These are phyloP conservation scores for Henningerozyma blattae DNA, from an alignment of 805 yeast species.

Conservation along the genomic window DNA sequence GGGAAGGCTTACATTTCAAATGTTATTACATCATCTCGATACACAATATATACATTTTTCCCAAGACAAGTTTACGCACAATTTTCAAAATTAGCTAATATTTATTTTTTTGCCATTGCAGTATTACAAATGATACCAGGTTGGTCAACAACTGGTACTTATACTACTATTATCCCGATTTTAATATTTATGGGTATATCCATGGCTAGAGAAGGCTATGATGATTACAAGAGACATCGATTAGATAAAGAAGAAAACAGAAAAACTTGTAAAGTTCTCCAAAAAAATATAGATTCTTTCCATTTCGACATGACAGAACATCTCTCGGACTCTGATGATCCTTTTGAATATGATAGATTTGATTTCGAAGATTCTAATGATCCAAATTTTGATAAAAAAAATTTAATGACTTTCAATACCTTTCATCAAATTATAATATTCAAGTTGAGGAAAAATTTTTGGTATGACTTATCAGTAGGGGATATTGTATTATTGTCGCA, in stretches of 20 bases:
- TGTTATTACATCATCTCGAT: slow-evolving; percentile 74
- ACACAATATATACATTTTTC: slow-evolving; percentile 65
- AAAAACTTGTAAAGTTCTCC: slow-evolving; percentile 30
- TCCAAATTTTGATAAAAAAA: neutral
- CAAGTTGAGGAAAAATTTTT: slow-evolving; percentile 24
- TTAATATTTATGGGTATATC: slow-evolving; percentile 79
- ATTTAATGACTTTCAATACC: neutral
- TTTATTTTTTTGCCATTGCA: slow-evolving; percentile 82
- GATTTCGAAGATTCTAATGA: neutral
- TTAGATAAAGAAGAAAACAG: slow-evolving; percentile 80
- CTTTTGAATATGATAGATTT: neutral
- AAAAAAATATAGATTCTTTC: slow-evolving; percentile 8
- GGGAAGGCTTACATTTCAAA: slow-evolving; percentile 51
- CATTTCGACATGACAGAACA: neutral
- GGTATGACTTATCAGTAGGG: slow-evolving; percentile 85
- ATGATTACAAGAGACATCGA: slow-evolving; percentile 78
- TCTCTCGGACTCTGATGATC: too few species aligned
- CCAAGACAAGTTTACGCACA: slow-evolving; percentile 87
- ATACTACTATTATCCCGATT: slow-evolving; percentile 85
- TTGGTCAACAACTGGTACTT: slow-evolving; percentile 95
- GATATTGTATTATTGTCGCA: slow-evolving; percentile 60
- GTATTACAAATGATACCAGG: slow-evolving; percentile 91
- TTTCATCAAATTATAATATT: neutral
- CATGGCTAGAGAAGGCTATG: slow-evolving; percentile 85
- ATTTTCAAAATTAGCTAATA: slow-evolving; percentile 84